Evolutionary conservation across 108 stramenopile genomes (phyloP).

Genomic region (Hondaea fermentalgiana): DNA sequence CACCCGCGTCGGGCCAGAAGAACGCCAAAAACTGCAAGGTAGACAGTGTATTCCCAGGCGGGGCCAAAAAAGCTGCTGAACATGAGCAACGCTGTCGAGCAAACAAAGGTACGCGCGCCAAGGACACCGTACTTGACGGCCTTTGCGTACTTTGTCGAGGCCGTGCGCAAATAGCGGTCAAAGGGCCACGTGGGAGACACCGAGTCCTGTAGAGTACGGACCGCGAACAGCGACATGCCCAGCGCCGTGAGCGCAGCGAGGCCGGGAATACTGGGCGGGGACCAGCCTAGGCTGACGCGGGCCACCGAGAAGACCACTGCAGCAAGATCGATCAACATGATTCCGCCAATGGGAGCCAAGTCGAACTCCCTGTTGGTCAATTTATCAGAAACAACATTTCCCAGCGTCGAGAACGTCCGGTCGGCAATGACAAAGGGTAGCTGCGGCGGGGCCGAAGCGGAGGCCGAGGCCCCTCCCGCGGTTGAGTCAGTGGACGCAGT

Average conservation of each 20-base stretch:
- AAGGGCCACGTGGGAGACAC: background rate
- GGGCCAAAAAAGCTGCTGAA: background rate
- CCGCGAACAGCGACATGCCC: background rate
- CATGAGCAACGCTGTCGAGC: background rate
- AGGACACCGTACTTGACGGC: background rate
- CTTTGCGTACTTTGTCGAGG: background rate
- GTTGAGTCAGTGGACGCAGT: no score
- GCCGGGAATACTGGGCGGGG: background rate
- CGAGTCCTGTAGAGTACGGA: background rate
- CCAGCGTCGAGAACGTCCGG: background rate
- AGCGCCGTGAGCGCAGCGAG: background rate
- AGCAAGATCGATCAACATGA: background rate
- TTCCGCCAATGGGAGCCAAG: background rate
- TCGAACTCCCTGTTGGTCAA: background rate
- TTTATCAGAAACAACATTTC: background rate
- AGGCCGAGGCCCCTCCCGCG: background rate
- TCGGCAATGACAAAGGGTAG: background rate
- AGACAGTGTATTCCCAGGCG: background rate
- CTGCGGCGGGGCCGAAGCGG: background rate
- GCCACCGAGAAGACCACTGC: background rate
- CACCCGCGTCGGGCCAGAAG: background rate
- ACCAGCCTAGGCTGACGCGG: background rate
- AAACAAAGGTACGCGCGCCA: background rate
- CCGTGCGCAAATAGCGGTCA: background rate
- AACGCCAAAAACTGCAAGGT: background rate